These are phyloP conservation scores for Trichosporon sp. DNA, from an alignment of 1,284 basidiomycete species.

Conservation along the genomic window DNA sequence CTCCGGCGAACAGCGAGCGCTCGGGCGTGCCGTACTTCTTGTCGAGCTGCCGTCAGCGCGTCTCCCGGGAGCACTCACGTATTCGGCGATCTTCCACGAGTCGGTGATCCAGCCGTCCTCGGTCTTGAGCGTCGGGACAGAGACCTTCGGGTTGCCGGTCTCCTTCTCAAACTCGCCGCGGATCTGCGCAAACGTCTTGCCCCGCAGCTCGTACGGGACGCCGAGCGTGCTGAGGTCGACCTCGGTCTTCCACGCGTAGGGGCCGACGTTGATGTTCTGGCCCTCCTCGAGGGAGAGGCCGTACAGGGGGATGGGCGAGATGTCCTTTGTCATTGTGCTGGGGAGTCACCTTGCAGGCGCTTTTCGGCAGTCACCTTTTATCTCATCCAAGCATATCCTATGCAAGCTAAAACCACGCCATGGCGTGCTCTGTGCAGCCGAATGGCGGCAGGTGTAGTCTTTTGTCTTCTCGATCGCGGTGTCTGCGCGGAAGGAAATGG, in stretches of 20 bases:
- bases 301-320: background rate
- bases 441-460: background rate
- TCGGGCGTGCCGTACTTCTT: slow-evolving; percentile 22
- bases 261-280: slow-evolving; percentile 19
- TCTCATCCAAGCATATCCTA: background rate
- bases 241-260: slow-evolving; percentile 19
- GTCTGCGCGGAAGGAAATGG: background rate
- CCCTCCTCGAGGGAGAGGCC: slow-evolving; percentile 13
- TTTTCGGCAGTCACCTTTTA: background rate
- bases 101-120: slow-evolving; percentile 32
- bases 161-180: slow-evolving; percentile 25
- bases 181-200: slow-evolving; percentile 29
- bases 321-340: slow-evolving; percentile 7
- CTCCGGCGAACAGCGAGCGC: slow-evolving; percentile 29
- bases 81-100: slow-evolving; percentile 35
- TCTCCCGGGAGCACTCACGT: slow-evolving; percentile 18
- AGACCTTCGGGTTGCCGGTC: slow-evolving; percentile 33
- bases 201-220: slow-evolving; percentile 14
- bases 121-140: slow-evolving; percentile 31
- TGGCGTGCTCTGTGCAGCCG: background rate
- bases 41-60: slow-evolving; percentile 26
- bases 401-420: background rate
- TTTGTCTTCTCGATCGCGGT: background rate
- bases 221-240: slow-evolving; percentile 28
- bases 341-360: background rate